phyloP scores from a whole-genome alignment of 768 basidiomycete species.

The Sarcomyxa edulis region DNA sequence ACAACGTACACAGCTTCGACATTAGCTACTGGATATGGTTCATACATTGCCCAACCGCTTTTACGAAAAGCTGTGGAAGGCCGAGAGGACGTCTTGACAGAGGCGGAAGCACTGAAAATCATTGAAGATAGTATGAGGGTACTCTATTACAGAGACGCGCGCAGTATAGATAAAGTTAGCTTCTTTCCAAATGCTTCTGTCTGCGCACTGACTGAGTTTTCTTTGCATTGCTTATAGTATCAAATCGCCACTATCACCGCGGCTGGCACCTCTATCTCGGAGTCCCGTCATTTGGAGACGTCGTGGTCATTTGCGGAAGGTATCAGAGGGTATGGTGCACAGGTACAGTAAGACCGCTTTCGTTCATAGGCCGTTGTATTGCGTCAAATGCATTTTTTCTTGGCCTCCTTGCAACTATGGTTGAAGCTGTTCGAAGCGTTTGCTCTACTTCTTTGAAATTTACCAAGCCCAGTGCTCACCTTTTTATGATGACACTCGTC shows the following conservation, averaged over 20 bases:
- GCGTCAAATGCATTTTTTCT: too few relatives aligned
- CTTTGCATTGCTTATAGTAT: constrained; percentile 48
- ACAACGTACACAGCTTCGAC: constrained; percentile 93
- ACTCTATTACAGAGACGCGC: constrained; percentile 93
- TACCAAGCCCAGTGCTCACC: too few relatives aligned
- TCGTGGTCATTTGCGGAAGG: constrained; percentile 91
- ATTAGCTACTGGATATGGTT: constrained; percentile 92
- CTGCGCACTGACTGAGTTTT: constrained; percentile 1
- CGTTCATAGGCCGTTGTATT: constrained; percentile 3
- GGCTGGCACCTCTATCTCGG: constrained; percentile 73
- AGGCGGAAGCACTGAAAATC: constrained; percentile 74
- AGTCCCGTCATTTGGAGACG: constrained; percentile 70
- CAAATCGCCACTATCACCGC: constrained; percentile 90
- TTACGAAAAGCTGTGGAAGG: constrained; percentile 90
- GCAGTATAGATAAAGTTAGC: constrained; percentile 89
- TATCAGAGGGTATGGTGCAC: constrained; percentile 86
- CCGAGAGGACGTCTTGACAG: constrained; percentile 64
- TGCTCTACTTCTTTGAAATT: too few relatives aligned
- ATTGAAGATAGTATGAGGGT: constrained; percentile 87
- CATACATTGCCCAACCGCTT: constrained; percentile 89
- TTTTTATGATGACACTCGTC: too few relatives aligned
- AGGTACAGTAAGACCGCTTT: constrained; percentile 85
- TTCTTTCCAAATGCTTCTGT: not conserved
- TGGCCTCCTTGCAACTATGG: too few relatives aligned
- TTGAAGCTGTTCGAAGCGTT: too few relatives aligned